A percentile compares a stretch with the other conserved stretches of the same genome.
Conservation (phyloP, 371 early-diverging fungal genomes). For the Rhizoclosmatium hyalinum region DNA sequence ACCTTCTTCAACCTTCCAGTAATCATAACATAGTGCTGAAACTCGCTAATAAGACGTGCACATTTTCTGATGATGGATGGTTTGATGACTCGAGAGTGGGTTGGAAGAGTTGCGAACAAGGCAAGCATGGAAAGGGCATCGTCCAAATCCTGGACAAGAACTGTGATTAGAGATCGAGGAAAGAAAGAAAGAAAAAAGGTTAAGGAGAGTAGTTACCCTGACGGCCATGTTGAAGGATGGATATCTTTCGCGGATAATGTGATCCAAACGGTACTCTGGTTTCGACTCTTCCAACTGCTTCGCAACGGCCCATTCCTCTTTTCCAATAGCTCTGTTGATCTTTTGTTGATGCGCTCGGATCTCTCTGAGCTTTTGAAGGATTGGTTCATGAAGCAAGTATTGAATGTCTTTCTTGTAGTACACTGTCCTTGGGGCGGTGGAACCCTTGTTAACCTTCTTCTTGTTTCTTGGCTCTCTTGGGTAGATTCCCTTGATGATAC, state of each 20-base stretch:
- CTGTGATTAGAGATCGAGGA: background rate
- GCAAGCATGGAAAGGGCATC: conserved; percentile 95
- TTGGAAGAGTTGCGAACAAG: conserved; percentile 88
- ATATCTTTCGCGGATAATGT: conserved; percentile 90
- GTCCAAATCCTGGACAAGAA: conserved; percentile 85
- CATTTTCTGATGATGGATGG: conserved; percentile 72
- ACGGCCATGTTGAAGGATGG: conserved; percentile 18
- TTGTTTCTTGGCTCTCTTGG: conserved; percentile 95
- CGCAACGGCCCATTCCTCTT: conserved; percentile 78
- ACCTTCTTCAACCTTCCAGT: conserved; percentile 81
- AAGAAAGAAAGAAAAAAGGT: background rate
- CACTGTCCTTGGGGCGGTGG: conserved; percentile 79
- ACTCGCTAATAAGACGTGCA: conserved; percentile 84
- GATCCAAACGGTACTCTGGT: conserved; percentile 87
- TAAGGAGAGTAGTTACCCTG: conserved; percentile 9
- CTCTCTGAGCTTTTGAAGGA: conserved; percentile 88
- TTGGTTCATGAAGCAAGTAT: conserved; percentile 91
- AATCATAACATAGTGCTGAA: conserved; percentile 87
- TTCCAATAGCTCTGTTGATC: conserved; percentile 83
- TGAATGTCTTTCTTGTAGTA: conserved; percentile 96
- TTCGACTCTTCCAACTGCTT: conserved; percentile 73
- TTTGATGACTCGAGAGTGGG: conserved; percentile 68
- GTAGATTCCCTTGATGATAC: conserved; percentile 98
- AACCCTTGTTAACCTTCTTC: conserved; percentile 93
- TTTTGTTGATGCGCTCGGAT: conserved; percentile 85